Evolutionary conservation across 345 rosid species (phyloP), one percentile per base, ranked within the genome.

Genomic region (Orychophragmus violaceus): DNA sequence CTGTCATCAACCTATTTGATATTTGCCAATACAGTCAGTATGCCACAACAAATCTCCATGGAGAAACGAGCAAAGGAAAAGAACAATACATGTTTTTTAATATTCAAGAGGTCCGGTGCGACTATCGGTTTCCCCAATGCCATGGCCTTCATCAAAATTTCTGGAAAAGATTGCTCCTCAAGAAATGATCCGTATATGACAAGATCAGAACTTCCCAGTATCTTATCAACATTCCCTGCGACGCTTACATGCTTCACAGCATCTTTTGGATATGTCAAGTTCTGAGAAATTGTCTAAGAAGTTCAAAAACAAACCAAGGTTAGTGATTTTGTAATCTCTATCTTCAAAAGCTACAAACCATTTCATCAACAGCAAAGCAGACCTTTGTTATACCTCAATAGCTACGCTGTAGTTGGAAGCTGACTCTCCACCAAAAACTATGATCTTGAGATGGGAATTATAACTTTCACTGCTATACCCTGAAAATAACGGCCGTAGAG

Each of bases 161-260:
- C 86, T 8, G 99, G 99, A 82, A 94, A 94, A 64, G 90, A 80
- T 66, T 83, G 84, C 83, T 91, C 99, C 83, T 94, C 96, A 5
- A 85, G 85, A 64, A 90, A 88, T 51, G 96, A 88, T 54, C 96
- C 97, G 68, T 94, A 85, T 64, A 91, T 78, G 68, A 94, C 95
- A 77, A 89, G 78, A 71, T 91, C 90, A 68, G 90, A 86, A 64
- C 61, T 72, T 68, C 63, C 77, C 68, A 94, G 82, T 66, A 86
- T 60, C 68, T 67, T 59, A 52, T 78, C 78, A 58, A 66, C 77
- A 80, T 84, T 80, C 61, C 67, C 83, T 24, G 77, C 82, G 52
- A 69, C 66, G 72, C 80, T 72, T 55, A 82, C 71, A 76, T 88
- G 84, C 78, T 81, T 86, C 72, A 91, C 95, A 72, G 74, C 64